A percentile compares a stretch with the other conserved stretches of the same genome.
Evolutionary conservation across 441 rosid species (phyloP).

Genomic region (Cnidoscolus chayamansa): DNA sequence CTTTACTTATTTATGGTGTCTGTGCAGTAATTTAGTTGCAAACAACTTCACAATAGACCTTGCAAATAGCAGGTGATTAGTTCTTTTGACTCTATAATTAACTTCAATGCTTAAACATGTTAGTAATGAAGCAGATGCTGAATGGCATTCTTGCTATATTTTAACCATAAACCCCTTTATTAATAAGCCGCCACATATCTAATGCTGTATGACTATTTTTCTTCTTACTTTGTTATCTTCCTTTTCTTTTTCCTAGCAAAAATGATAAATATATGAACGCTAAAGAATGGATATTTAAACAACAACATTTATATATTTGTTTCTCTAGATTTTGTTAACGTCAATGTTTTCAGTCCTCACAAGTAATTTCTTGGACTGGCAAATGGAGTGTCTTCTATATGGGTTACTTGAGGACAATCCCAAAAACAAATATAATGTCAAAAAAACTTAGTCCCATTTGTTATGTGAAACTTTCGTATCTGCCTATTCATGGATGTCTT

Average conservation of each 20-base stretch:
- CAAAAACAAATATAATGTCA: neutral
- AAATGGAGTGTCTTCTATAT: too few species aligned
- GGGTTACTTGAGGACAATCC: neutral
- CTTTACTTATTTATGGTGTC: slow-evolving; percentile 4
- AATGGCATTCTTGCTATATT: neutral
- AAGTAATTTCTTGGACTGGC: too few species aligned
- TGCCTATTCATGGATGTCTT: neutral
- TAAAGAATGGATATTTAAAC: too few species aligned
- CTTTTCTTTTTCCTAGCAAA: too few species aligned
- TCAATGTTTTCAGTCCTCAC: too few species aligned
- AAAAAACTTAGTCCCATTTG: neutral
- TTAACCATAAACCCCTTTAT: neutral
- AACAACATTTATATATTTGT: too few species aligned
- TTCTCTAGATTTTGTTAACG: too few species aligned
- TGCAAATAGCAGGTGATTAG: slow-evolving; percentile 46
- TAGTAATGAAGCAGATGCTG: neutral
- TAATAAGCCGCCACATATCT: neutral
- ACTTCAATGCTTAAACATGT: slow-evolving; percentile 7
- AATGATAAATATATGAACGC: too few species aligned
- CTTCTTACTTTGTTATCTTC: too few species aligned
- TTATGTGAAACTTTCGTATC: neutral
- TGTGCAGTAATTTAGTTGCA: slow-evolving; percentile 64
- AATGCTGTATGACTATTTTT: too few species aligned
- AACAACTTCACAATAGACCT: slow-evolving; percentile 51
- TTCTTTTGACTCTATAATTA: slow-evolving; percentile 21